Base-by-base conservation (phyloP, 148 eudicot species). In the Polygonum aviculare region DNA sequence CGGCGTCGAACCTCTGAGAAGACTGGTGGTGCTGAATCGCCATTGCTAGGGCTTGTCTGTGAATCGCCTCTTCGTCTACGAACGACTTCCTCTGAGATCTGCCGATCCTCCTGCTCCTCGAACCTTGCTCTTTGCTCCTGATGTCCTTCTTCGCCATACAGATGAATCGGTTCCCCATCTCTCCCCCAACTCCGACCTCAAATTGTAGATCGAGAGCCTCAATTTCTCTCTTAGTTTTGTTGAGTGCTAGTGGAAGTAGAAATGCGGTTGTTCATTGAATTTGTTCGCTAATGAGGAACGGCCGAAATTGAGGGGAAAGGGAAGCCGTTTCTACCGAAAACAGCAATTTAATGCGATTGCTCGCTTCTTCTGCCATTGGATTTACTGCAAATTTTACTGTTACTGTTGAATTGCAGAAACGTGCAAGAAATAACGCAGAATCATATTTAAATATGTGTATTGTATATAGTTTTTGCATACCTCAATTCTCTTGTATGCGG, bases 21-120 rank as follows among this genome's bases (percentile, higher is more conserved):
- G 88, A 57, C 79, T 93, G 93, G 59, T 93, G 94, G 74, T 91
- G 97, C 3, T 93, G 96, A 84, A 94, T 85, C 33, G 94, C 98
- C 92, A 94, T 85, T 2, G 98, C 86, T 33, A 94, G 76, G 76
- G 97, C 98, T 76, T 93, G 93, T 41, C 87, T 84, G 74, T 94
- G 96, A 33, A 94, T 67, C 76, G 92, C 80, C 63, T 92, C 98
- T 79, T 94, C 98, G 12, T 93, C 98, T 35, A 82, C 85, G 10
- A 82, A 77, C 76, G 84, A 39, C 45, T 88, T 88, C 52, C 90
- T 81, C 70, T 87, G 88, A 38, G 95, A 88, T 78, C 86, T 82
- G 26, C 85, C 88, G 14, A 87, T 62, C 86, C 88, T 82, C 79
- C 79, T 80, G 77, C 89, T 86, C 71, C 81, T 79, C 76, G 87